Conservation (phyloP, 768 basidiomycete genomes). For the Collybia mongolica region DNA sequence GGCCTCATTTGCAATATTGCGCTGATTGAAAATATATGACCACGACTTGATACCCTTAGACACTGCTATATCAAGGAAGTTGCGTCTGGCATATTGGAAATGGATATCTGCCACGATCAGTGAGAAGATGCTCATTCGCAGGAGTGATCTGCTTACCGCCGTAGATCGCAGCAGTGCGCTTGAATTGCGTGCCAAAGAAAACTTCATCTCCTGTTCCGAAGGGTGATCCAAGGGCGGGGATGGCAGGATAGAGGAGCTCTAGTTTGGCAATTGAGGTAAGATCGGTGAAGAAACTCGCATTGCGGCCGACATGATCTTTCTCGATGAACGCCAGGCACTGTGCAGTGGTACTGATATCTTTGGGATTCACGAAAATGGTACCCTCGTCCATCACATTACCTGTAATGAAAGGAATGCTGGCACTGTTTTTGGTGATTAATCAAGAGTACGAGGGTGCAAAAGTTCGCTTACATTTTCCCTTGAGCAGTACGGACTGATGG, state of each 20-base stretch:
- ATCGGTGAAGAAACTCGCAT: constrained; percentile 16
- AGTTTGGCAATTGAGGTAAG: constrained; percentile 17
- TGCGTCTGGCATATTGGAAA: constrained; percentile 17
- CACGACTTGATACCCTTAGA: constrained; percentile 11
- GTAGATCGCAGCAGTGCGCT: constrained; percentile 17
- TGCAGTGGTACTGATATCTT: constrained; percentile 10
- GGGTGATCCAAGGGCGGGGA: constrained; percentile 39
- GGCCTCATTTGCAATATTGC: constrained; percentile 5
- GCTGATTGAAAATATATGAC: constrained; percentile 14
- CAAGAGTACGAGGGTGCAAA: neutral
- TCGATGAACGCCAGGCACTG: constrained; percentile 17
- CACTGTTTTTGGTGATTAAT: constrained; percentile 2
- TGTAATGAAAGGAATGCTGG: constrained; percentile 16
- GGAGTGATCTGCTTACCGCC: constrained; percentile 4
- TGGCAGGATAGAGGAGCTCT: constrained; percentile 37
- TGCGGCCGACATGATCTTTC: constrained; percentile 18
- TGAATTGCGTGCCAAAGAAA: constrained; percentile 24
- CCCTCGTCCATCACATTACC: constrained; percentile 19
- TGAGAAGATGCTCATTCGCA: no score
- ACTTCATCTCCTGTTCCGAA: constrained; percentile 41
- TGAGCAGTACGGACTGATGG: constrained; percentile 17
- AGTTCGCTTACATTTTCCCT: constrained; percentile 13
- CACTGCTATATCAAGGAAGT: constrained; percentile 10
- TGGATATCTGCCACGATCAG: constrained; percentile 11
- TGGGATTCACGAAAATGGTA: constrained; percentile 18